Conservation (phyloP, 2,329 filamentous ascomycete genomes). For the Fusarium pseudoanthophilum region DNA sequence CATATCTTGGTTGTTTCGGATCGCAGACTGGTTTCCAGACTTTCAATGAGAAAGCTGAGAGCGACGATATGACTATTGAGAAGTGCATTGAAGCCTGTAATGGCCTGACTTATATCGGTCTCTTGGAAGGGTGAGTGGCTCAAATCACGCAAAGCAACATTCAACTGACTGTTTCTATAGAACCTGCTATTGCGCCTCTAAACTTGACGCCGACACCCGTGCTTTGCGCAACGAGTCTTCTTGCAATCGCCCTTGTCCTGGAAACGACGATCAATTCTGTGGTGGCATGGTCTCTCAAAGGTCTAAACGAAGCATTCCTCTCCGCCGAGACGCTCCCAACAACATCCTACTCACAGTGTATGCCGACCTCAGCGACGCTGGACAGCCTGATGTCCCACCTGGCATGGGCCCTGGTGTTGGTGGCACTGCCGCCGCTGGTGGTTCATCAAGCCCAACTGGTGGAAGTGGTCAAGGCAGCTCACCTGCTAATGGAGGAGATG, state of each 20-base stretch:
- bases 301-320: constrained; percentile 16
- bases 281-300: constrained; percentile 50
- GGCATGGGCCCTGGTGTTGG: constrained; percentile 41
- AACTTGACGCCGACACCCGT: constrained; percentile 53
- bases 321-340: constrained; percentile 45
- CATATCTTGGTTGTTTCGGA: constrained; percentile 56
- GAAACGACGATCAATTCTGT: constrained; percentile 54
- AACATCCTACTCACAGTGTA: constrained; percentile 57
- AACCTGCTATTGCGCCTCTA: constrained; percentile 59
- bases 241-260: constrained; percentile 56
- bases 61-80: constrained; percentile 53
- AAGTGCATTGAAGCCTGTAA: constrained; percentile 53
- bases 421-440: neutral
- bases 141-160: neutral
- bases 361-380: constrained; percentile 48
- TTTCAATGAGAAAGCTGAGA: constrained; percentile 48
- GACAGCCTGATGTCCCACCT: constrained; percentile 49
- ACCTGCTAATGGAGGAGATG: neutral
- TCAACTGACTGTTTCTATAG: constrained; percentile 30
- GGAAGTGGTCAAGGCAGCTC: neutral
- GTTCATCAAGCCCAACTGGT: neutral
- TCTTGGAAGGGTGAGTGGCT: constrained; percentile 46
- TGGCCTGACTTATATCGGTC: constrained; percentile 52
- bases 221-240: constrained; percentile 41
- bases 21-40: constrained; percentile 51